These are phyloP conservation scores for Haberlea rhodopensis DNA, from an alignment of 257 asterid species.

Conservation along the genomic window DNA sequence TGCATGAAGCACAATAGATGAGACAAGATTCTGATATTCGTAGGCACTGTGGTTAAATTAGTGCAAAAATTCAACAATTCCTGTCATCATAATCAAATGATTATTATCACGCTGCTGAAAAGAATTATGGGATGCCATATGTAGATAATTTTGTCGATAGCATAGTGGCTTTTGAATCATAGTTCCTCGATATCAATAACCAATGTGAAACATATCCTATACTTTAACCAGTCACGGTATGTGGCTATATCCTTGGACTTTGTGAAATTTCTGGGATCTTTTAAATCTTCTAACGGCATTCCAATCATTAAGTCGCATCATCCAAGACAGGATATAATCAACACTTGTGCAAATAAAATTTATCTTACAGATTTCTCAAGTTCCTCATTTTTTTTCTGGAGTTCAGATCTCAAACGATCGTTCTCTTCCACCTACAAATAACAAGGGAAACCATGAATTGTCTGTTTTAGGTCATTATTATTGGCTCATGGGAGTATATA, in stretches of 20 bases:
- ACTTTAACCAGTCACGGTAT: no score
- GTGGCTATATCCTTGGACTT: background rate
- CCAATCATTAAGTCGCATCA: constrained; percentile 6
- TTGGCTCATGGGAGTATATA: constrained; percentile 10
- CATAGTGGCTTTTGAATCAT: no score
- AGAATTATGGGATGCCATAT: no score
- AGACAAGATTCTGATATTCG: background rate
- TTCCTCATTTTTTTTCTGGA: constrained; percentile 65
- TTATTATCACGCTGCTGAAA: no score
- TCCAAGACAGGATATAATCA: constrained; percentile 12
- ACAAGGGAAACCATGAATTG: constrained; percentile 17
- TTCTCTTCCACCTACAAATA: constrained; percentile 84
- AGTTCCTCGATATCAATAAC: no score
- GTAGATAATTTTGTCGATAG: no score
- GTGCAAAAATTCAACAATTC: no score
- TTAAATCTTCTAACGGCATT: background rate
- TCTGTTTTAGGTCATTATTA: background rate
- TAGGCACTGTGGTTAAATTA: no score
- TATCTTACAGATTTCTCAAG: constrained; percentile 78
- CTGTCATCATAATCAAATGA: no score
- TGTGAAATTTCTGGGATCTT: no score
- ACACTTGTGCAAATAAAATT: background rate
- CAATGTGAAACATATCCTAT: no score
- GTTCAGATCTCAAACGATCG: constrained; percentile 75
- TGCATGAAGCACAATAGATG: constrained; percentile 31